phyloP scores from a whole-genome alignment of 805 yeast genomes.

The Limtongozyma cylindracea region DNA sequence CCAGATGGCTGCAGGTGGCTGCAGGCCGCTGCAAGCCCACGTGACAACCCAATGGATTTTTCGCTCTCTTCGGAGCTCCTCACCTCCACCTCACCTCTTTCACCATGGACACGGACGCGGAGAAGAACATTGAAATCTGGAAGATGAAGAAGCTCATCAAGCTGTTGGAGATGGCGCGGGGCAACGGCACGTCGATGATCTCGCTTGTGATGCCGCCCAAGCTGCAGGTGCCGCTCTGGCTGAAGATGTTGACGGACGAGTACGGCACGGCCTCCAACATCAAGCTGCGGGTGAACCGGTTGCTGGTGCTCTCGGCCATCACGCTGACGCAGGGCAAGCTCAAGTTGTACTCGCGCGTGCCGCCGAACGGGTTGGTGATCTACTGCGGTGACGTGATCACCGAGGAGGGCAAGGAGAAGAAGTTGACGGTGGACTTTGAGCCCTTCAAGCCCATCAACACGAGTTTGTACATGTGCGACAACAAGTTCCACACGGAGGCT shows the following conservation, averaged over 20 bases:
- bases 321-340: constrained; percentile 95
- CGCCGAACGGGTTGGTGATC: constrained; percentile 83
- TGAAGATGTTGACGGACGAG: constrained; percentile 90
- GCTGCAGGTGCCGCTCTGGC: constrained; percentile 72
- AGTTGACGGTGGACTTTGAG: constrained; percentile 89
- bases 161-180: constrained; percentile 75
- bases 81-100: no score
- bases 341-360: constrained; percentile 72
- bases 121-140: constrained; percentile 96
- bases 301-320: constrained; percentile 87
- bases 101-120: constrained; percentile 19
- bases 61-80: no score
- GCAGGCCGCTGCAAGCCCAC: no score
- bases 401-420: constrained; percentile 93
- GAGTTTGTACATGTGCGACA: constrained; percentile 84
- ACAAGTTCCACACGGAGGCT: constrained; percentile 95
- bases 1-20: no score
- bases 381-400: constrained; percentile 98
- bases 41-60: no score
- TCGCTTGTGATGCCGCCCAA: constrained; percentile 88
- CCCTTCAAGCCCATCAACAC: constrained; percentile 98
- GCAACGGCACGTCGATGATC: constrained; percentile 98
- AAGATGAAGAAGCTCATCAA: constrained; percentile 87
- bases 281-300: constrained; percentile 90
- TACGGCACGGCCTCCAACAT: constrained; percentile 97